Base-by-base conservation (phyloP, 108 stramenopile genomes). In the Cyclostephanos tholiformis region DNA sequence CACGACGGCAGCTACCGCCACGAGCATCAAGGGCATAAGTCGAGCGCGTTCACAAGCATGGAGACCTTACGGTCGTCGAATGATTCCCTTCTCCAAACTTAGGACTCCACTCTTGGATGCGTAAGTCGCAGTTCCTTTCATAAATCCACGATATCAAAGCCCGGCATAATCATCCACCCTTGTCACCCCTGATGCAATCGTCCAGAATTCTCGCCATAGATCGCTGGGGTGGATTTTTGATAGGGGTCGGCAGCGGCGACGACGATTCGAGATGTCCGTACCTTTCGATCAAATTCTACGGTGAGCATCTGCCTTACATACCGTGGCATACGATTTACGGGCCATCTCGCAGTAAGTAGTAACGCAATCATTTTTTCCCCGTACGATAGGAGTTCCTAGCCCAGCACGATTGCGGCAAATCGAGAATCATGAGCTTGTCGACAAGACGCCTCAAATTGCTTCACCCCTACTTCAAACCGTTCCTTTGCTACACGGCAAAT, bases 341-440 rank as follows among this genome's bases (percentile, higher is more conserved):
- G 58, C 23, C 23, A 57, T 10, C n/a, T n/a, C n/a, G n/a, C n/a
- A n/a, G n/a, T n/a, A n/a, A n/a, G n/a, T n/a, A n/a, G n/a, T n/a
- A n/a, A n/a, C n/a, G n/a, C n/a, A n/a, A n/a, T n/a, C n/a, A n/a
- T n/a, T n/a, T n/a, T n/a, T n/a, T n/a, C n/a, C n/a, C n/a, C n/a
- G n/a, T n/a, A n/a, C n/a, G n/a, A n/a, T n/a, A 76, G 75, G 69
- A 6, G 39, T 81, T 13, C 80, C 80, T 22, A 81, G 80, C 26
- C 80, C 74, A 51, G 67, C 72, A 14, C 67, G 68, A 59, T 51
- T 73, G 48, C 50, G 29, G 43, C 57, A 61, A 51, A 51, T 51
- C 1, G 48, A 69, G 13, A 27, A 72, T 46, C 29, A 27, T 17
- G 7, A 52, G 26, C 41, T 25, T 11, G 29, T n/a, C 14, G 22